Evolutionary conservation across 306 rosid species (phyloP), one percentile per base, ranked within the genome.

Genomic region (Neltuma alba): DNA sequence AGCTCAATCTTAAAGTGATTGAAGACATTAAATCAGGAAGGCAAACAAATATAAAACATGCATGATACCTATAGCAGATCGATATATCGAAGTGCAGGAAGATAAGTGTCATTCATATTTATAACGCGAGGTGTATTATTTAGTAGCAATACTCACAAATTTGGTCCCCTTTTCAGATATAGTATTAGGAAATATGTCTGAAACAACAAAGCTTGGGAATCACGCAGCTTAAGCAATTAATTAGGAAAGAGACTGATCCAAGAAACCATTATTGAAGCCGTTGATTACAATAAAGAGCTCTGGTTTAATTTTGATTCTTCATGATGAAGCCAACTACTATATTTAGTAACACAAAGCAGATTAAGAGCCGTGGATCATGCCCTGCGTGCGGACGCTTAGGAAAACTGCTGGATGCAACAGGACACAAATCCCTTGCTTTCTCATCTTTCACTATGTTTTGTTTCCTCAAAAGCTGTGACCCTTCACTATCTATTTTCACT

Each of bases 261-360:
- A 11, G 64, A 57, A 25, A 57, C 33, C 64, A 47, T 5, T 5
- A 72, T 23, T 21, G 62, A 78, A 60, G 69, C 75, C 40, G 70
- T 65, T 71, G 81, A 48, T 69, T 37, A 58, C 28, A 45, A 34
- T 12, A 33, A 45, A 54, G 28, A n/a, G n/a, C n/a, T n/a, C n/a
- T n/a, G n/a, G n/a, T n/a, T n/a, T n/a, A n/a, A n/a, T n/a, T n/a
- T n/a, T 13, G 50, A 44, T 44, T 44, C 6, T 44, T 44, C 50
- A 41, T 41, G 9, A 44, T 44, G 13, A 44, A 13, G 3, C 7
- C 18, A 44, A 44, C 50, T 13, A 44, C 50, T 13, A 13, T 14
- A 15, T 44, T 44, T 44, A 44, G 7, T 5, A 44, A 44, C 1
- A 44, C 18, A 44, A 44, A 48, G 55, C 21, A 2, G 11, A 42